Evolutionary conservation across 2,329 filamentous ascomycete genomes (phyloP).

Genomic region (Ceratocystis alfenasii): DNA sequence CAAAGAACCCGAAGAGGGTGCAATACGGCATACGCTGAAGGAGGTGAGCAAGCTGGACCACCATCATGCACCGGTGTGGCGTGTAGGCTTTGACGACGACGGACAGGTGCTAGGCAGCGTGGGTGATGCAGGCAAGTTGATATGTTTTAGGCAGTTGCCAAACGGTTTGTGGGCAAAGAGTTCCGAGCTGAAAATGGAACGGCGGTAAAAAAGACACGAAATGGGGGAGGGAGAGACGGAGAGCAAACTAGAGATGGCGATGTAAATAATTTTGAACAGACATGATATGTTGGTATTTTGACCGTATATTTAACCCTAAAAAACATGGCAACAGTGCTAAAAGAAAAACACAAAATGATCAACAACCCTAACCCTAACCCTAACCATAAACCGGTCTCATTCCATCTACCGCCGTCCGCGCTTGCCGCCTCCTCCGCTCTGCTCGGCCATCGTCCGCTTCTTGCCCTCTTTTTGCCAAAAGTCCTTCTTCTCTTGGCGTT

Average conservation of each 20-base stretch:
- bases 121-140: slow-evolving; percentile 59
- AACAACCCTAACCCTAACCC: background rate
- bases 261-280: background rate
- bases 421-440: slow-evolving; percentile 31
- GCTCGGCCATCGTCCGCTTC: slow-evolving; percentile 41
- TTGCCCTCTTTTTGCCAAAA: slow-evolving; percentile 87
- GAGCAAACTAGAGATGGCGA: background rate
- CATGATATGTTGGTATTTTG: background rate
- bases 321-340: background rate
- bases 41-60: slow-evolving; percentile 56
- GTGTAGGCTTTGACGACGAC: slow-evolving; percentile 57
- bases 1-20: slow-evolving; percentile 40
- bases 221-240: background rate
- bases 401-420: slow-evolving; percentile 23
- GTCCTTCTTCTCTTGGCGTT: slow-evolving; percentile 85
- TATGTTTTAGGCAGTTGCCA: slow-evolving; percentile 50
- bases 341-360: background rate
- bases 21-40: slow-evolving; percentile 50
- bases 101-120: slow-evolving; percentile 64
- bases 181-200: slow-evolving; percentile 47
- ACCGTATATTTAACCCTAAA: background rate
- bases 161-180: slow-evolving; percentile 49
- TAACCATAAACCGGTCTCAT: background rate
- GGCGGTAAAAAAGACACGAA: slow-evolving; percentile 25
- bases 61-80: slow-evolving; percentile 61